Evolutionary conservation across 2,329 filamentous ascomycete species (phyloP).

Genomic region (Penicillium sp.): DNA sequence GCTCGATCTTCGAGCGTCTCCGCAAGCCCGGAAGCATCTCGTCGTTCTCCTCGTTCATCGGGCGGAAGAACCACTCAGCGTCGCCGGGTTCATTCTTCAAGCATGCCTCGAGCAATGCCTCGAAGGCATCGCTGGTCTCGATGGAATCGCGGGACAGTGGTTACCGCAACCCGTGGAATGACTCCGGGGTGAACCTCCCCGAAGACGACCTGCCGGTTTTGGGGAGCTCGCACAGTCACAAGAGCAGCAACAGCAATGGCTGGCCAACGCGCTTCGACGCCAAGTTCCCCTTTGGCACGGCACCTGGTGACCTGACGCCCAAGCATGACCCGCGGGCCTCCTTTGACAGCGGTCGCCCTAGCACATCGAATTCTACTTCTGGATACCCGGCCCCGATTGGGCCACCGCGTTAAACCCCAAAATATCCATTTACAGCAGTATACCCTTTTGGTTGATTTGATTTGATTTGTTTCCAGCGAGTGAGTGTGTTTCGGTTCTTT

Average conservation of each 20-base stretch:
- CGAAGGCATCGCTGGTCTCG: conserved; percentile 91
- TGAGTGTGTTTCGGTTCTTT: conserved; percentile 32
- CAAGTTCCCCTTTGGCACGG: conserved; percentile 59
- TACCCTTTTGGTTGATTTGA: conserved; percentile 37
- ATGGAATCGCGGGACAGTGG: conserved; percentile 93
- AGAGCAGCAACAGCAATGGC: conserved; percentile 57
- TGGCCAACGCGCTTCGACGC: conserved; percentile 55
- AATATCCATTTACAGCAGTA: conserved; percentile 44
- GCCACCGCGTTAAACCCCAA: conserved; percentile 73
- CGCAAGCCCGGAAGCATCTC: conserved; percentile 93
- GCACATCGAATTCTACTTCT: conserved; percentile 94
- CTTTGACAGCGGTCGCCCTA: conserved; percentile 85
- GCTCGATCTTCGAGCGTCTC: conserved; percentile 83
- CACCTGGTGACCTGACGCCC: conserved; percentile 73
- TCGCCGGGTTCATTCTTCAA: conserved; percentile 88
- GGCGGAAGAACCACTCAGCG: conserved; percentile 88
- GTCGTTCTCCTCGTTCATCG: conserved; percentile 91
- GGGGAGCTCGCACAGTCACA: conserved; percentile 55
- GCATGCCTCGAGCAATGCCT: conserved; percentile 78
- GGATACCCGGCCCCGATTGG: conserved; percentile 91
- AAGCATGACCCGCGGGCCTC: conserved; percentile 78
- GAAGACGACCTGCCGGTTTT: conserved; percentile 66
- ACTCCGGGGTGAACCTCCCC: conserved; percentile 88
- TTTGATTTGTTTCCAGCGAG: conserved; percentile 29
- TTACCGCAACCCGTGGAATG: conserved; percentile 96